Evolutionary conservation across 768 basidiomycete species (phyloP), one percentile per base, ranked within the genome.

Genomic region (Tubosaeta brunneosetosa): DNA sequence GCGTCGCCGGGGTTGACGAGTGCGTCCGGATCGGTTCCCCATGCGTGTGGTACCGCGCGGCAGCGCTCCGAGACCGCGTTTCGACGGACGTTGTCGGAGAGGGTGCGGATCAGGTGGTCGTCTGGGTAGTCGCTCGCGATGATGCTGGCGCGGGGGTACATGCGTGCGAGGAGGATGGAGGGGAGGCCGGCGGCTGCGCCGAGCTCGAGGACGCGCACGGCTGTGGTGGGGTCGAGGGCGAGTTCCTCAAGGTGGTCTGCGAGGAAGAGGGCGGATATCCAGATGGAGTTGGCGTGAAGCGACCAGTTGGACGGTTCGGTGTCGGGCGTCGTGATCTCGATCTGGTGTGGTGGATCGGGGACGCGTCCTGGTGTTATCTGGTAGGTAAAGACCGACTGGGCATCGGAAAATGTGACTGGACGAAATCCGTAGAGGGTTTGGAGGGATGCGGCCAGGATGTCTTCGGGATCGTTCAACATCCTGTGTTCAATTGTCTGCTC

Each of bases 161-260:
- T 55, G 62, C 77, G 82, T 4, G 86, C 80, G 61, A 89, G 74
- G 41, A 79, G 65, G 49, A 91, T 86, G 41, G 86, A 79, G 1
- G 88, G 88, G 22, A 91, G 73, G 4, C 88, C 88, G 0, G 86
- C 83, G 2, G 81, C 83, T 1, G 88, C 85, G 7, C 88, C 88
- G 10, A 91, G 71, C 63, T 91, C 88, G 6, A 91, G 75, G n/a
- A 89, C 57, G 33, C 62, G 68, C 29, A 73, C 47, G 43, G 63
- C 47, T 47, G 37, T 27, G 9, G 3, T 67, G 33, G 57, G 65
- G 41, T 72, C 64, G 14, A 84, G 62, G 36, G 62, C 57, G 4
- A 86, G 61, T 32, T 77, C 75, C 26, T 74, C 66, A 31, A 89
- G 50, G 56, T 88, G 81, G 63, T 88, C 81, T 43, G 84, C 84